phyloP scores from a whole-genome alignment of 2,329 filamentous ascomycete genomes.

The Nothophoma quercina region DNA sequence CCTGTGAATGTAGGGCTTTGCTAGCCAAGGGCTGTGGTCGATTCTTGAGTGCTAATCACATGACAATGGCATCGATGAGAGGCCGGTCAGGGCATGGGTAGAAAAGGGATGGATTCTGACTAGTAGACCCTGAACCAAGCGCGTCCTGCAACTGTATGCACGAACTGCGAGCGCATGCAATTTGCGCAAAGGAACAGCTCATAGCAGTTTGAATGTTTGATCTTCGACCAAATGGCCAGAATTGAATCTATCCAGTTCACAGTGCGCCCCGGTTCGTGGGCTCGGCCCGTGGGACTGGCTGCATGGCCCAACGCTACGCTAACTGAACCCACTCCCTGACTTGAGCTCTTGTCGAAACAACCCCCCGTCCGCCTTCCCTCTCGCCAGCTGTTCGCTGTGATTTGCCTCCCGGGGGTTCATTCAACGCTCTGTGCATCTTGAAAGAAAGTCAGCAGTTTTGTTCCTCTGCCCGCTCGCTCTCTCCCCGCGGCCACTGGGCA shows the following conservation, averaged over 20 bases:
- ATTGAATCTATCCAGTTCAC: neutral
- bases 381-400: conserved; percentile 23
- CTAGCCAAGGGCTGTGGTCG: neutral
- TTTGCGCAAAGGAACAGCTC: neutral
- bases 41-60: neutral
- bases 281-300: conserved; percentile 17
- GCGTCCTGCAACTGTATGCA: conserved; percentile 12
- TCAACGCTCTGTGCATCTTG: conserved; percentile 23
- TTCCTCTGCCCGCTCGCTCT: conserved; percentile 17
- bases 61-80: neutral
- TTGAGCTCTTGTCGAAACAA: conserved; percentile 26
- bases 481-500: conserved; percentile 20
- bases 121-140: conserved; percentile 7
- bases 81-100: too few relatives aligned
- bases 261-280: conserved; percentile 13
- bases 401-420: conserved; percentile 19
- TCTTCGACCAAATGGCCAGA: neutral
- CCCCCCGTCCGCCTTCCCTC: conserved; percentile 26
- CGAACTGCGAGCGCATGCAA: neutral
- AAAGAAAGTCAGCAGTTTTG: conserved; percentile 24
- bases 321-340: conserved; percentile 39
- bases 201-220: conserved; percentile 2
- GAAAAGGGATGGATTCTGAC: conserved; percentile 9
- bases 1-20: neutral
- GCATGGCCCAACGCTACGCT: conserved; percentile 15